Evolutionary conservation across 176 grass and related monocot genomes (phyloP).

Genomic region (Thinopyrum elongatum): DNA sequence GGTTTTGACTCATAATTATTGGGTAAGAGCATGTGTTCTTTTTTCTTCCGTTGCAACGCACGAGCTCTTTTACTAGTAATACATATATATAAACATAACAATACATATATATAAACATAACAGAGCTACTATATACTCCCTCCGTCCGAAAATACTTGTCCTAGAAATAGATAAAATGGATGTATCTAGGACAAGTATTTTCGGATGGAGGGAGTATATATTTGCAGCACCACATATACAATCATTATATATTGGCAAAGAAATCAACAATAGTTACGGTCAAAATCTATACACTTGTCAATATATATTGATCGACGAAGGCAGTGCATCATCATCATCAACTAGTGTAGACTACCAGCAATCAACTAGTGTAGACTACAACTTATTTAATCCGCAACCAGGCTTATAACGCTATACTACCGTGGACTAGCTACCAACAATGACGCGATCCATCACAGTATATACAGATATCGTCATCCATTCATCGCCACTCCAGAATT

Average conservation of each 20-base stretch:
- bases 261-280: slow-evolving; percentile 10
- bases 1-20: no score
- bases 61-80: no score
- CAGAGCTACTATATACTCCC: no score
- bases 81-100: no score
- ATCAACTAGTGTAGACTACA: slow-evolving; percentile 9
- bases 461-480: slow-evolving; percentile 38
- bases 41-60: no score
- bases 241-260: not conserved
- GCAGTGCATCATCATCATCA: slow-evolving; percentile 8
- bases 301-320: not conserved
- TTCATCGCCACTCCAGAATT: slow-evolving; percentile 33
- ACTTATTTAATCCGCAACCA: not conserved
- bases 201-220: no score
- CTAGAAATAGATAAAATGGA: no score
- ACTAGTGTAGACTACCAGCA: not conserved
- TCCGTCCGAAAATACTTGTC: no score
- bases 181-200: no score
- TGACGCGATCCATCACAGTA: slow-evolving; percentile 56
- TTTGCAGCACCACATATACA: not conserved
- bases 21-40: no score
- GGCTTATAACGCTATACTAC: slow-evolving; percentile 31
- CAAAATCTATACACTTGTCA: slow-evolving; percentile 1
- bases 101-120: no score
- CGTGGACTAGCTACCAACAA: slow-evolving; percentile 35